phyloP scores from a whole-genome alignment of 257 asterid genomes.

The Gardenia jasminoides region DNA sequence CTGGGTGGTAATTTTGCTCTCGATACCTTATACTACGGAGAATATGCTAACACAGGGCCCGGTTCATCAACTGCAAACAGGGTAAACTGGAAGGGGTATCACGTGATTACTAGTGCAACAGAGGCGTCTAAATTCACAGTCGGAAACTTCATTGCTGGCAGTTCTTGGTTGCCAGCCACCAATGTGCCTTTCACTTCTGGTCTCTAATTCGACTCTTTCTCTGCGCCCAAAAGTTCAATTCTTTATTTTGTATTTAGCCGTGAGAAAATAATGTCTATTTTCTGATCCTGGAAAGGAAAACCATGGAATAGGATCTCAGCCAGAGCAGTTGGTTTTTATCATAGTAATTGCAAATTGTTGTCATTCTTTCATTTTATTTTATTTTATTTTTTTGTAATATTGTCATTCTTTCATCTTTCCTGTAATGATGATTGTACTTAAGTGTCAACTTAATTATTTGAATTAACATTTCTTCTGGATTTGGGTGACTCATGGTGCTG shows the following conservation, averaged over 20 bases:
- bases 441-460: background rate
- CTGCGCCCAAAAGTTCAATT: background rate
- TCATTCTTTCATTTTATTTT: no score
- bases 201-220: conserved; percentile 28
- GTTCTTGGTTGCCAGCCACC: conserved; percentile 71
- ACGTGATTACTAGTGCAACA: conserved; percentile 56
- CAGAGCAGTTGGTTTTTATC: background rate
- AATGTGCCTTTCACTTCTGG: conserved; percentile 72
- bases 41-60: conserved; percentile 77
- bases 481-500: no score
- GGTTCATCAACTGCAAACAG: conserved; percentile 67
- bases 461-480: no score
- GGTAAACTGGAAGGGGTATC: conserved; percentile 82
- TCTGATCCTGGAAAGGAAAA: background rate
- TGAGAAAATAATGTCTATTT: background rate
- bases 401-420: no score
- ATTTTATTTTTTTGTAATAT: no score
- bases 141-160: conserved; percentile 64
- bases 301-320: background rate
- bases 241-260: background rate
- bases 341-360: no score
- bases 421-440: background rate
- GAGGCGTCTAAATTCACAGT: conserved; percentile 65
- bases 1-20: conserved; percentile 85
- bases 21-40: conserved; percentile 69